Evolutionary conservation across 2,329 filamentous ascomycete species (phyloP), one percentile per base, ranked within the genome.

Genomic region (Penicillium sp.): DNA sequence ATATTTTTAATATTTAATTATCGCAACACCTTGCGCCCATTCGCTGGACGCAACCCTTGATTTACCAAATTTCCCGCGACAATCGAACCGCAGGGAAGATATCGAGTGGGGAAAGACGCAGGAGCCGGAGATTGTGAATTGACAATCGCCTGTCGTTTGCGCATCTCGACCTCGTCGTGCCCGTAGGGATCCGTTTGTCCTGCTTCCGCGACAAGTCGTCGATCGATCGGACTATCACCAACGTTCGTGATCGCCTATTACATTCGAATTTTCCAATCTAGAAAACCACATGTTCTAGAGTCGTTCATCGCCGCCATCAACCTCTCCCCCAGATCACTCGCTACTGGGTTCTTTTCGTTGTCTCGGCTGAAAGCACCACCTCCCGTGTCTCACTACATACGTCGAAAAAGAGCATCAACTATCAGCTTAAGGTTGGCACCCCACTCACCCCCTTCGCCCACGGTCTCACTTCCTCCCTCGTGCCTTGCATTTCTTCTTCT

Each of bases 401-500:
- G 36, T 26, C 41, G 33, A 17, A 37, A n/a, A 47, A 52, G 49
- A 45, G 26, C n/a, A 21, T 15, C 32, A 33, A 43, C 23, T 51
- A 49, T 58, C 56, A 52, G 49, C 60, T 60, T 56, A 60, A 70
- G 66, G 67, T 70, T 65, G 63, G 68, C 49, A 60, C 44, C 52
- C 52, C 55, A 59, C 55, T 48, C n/a, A n/a, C 52, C 59, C 62
- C 64, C 58, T 58, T 59, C 44, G 61, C 57, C 59, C 62, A 62
- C 62, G 59, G 57, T 61, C 61, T 63, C 59, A 61, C 49, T 56
- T 47, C 34, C 30, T 54, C 50, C 60, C 58, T 58, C 56, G 66
- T 70, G 67, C 68, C 68, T 71, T 71, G 68, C 68, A 70, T 70
- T 56, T 34, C 53, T 56, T 59, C 57, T 61, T 63, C 46, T 68